phyloP scores from a whole-genome alignment of 495 filamentous ascomycete species.

The Neurospora africana region DNA sequence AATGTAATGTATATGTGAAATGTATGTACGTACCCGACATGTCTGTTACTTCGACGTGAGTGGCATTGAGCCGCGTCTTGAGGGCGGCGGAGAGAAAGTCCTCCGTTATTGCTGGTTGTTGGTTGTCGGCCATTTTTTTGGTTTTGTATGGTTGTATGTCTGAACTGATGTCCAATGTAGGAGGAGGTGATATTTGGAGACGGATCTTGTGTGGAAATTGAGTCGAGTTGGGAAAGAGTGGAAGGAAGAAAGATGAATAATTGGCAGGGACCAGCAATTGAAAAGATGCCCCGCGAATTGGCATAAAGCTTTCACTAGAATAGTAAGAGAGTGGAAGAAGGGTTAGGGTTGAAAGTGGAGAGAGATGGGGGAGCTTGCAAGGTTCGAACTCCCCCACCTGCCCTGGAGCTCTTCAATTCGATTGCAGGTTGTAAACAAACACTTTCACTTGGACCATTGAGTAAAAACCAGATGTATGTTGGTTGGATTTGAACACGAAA shows the following conservation, averaged over 20 bases:
- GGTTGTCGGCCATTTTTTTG: conserved; percentile 30
- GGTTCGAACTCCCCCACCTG: not conserved
- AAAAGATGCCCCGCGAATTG: not conserved
- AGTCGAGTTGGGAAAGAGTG: not conserved
- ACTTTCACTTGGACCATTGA: not conserved
- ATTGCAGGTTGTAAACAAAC: not conserved
- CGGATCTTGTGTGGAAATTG: not conserved
- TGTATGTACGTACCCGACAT: conserved; percentile 59
- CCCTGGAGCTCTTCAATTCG: not conserved
- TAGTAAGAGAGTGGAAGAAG: not conserved
- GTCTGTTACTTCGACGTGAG: conserved; percentile 85
- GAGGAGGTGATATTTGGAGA: not conserved
- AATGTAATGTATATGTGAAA: not conserved
- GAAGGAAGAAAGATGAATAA: not conserved
- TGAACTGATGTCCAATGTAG: not conserved
- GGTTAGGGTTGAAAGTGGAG: not conserved
- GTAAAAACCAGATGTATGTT: not conserved
- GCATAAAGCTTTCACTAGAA: not conserved
- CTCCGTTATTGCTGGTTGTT: conserved; percentile 50
- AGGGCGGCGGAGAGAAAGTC: conserved; percentile 58
- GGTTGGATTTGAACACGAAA: not conserved
- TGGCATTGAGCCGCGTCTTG: conserved; percentile 61
- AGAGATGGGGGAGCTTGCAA: not conserved
- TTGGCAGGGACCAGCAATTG: not conserved
- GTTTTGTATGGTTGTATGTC: conserved; percentile 6